Evolutionary conservation across 2,329 filamentous ascomycete species (phyloP).

Genomic region (Aspergillus tubingensis): DNA sequence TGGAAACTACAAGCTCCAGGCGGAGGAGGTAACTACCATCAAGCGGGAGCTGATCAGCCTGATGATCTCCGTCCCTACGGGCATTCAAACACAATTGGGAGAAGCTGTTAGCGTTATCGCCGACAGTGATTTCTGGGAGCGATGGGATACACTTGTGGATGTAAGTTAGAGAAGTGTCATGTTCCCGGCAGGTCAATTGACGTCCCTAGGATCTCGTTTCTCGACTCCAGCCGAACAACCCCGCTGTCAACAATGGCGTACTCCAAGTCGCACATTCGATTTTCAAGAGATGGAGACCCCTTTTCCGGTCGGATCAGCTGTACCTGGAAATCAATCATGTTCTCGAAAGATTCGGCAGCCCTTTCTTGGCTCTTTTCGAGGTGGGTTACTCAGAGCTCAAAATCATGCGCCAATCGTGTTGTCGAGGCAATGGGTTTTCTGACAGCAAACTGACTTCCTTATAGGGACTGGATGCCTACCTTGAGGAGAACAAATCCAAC

Average conservation of each 20-base stretch:
- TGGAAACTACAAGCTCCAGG: conserved; percentile 84
- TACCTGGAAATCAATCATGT: conserved; percentile 98
- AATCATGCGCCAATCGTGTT: background rate
- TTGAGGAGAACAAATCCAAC: conserved; percentile 75
- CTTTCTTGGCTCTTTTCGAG: conserved; percentile 78
- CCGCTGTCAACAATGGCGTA: conserved; percentile 86
- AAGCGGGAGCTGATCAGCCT: conserved; percentile 93
- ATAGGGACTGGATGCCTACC: conserved; percentile 53
- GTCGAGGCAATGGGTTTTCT: background rate
- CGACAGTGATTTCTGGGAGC: conserved; percentile 94
- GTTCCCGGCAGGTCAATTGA: conserved; percentile 11
- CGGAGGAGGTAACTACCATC: conserved; percentile 82
- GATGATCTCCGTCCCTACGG: conserved; percentile 88
- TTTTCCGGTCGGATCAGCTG: conserved; percentile 89
- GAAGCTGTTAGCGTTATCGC: conserved; percentile 97
- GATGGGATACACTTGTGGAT: conserved; percentile 94
- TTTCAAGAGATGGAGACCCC: conserved; percentile 90
- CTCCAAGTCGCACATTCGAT: conserved; percentile 97
- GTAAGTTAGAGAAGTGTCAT: conserved; percentile 48
- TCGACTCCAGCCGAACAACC: conserved; percentile 77
- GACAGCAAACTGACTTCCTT: conserved; percentile 16
- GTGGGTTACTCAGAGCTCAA: conserved; percentile 48
- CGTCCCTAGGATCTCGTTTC: conserved; percentile 74
- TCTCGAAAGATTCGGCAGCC: conserved; percentile 75
- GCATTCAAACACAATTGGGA: conserved; percentile 89